A percentile compares a stretch with the other conserved stretches of the same genome.
phyloP scores from a whole-genome alignment of 2,329 filamentous ascomycete genomes.

The Alternaria rosae region DNA sequence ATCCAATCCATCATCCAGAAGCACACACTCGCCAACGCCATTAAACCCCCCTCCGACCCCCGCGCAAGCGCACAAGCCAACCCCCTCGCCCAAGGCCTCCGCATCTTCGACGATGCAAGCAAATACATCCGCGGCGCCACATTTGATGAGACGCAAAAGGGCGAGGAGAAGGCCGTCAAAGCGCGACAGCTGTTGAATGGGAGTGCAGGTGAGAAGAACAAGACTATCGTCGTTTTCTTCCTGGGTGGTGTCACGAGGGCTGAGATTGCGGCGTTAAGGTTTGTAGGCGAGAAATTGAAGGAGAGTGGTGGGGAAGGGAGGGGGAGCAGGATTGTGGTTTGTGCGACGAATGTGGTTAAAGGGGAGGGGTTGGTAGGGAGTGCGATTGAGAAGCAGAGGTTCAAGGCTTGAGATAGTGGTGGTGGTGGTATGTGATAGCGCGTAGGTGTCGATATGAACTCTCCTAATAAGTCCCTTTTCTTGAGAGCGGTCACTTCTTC shows the following conservation, averaged over 20 bases:
- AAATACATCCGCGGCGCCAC: constrained; percentile 88
- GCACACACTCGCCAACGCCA: constrained; percentile 73
- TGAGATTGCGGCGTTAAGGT: constrained; percentile 91
- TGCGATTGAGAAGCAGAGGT: constrained; percentile 72
- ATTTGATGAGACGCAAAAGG: constrained; percentile 91
- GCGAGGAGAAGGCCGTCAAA: constrained; percentile 90
- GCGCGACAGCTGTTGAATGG: constrained; percentile 84
- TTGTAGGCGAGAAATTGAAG: constrained; percentile 77
- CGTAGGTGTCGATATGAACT: neutral
- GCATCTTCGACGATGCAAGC: constrained; percentile 90
- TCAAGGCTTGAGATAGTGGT: constrained; percentile 20
- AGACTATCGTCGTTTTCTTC: constrained; percentile 96
- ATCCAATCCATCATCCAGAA: constrained; percentile 95
- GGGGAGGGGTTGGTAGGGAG: constrained; percentile 89
- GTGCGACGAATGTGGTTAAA: constrained; percentile 89
- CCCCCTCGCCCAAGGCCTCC: constrained; percentile 79
- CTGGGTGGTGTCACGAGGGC: constrained; percentile 96
- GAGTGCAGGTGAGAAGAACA: constrained; percentile 60
- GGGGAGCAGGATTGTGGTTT: constrained; percentile 85
- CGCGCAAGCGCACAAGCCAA: constrained; percentile 53
- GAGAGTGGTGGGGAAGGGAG: constrained; percentile 71
- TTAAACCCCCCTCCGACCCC: constrained; percentile 55
- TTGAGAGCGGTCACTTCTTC: too few relatives aligned
- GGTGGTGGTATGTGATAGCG: neutral
- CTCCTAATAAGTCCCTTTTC: neutral